Percentiles rank a stretch among this genome's conserved stretches.
Conservation (phyloP, 257 asterid species). For the Orobanche coerulescens region DNA sequence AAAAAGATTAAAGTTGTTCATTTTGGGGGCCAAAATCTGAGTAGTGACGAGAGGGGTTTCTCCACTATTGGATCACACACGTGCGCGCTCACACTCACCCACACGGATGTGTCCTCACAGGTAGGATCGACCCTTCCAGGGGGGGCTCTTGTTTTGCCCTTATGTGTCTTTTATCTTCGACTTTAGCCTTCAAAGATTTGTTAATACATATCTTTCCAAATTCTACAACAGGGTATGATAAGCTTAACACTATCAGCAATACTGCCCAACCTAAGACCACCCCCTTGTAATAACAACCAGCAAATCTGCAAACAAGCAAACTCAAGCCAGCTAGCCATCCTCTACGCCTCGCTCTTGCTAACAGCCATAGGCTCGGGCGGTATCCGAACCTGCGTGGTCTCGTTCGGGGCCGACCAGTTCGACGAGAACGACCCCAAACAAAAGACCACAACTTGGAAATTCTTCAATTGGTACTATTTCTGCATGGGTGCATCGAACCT, state of each 20-base stretch:
- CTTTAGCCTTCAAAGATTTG: neutral
- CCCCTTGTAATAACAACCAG: conserved; percentile 32
- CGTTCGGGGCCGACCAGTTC: conserved; percentile 80
- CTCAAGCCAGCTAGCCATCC: conserved; percentile 52
- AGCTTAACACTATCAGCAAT: conserved; percentile 58
- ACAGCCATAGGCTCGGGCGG: conserved; percentile 77
- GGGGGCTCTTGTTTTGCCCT: no score
- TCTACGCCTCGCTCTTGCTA: conserved; percentile 54
- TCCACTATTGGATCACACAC: no score
- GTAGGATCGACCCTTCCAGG: no score
- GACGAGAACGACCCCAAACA: conserved; percentile 61
- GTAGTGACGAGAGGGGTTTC: no score
- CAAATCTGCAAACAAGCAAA: conserved; percentile 46
- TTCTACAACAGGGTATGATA: conserved; percentile 62
- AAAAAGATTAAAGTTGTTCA: no score
- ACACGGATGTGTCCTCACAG: no score
- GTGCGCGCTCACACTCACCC: no score
- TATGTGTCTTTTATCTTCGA: no score
- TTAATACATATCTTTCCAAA: neutral
- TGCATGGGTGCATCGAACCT: conserved; percentile 74
- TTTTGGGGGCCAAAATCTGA: no score
- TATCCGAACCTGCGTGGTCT: conserved; percentile 70
- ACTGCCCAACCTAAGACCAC: conserved; percentile 62
- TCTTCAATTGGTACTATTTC: conserved; percentile 90
- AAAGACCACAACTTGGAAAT: conserved; percentile 62